Evolutionary conservation across 2,329 filamentous ascomycete species (phyloP).

Genomic region (Trichoderma sp.): DNA sequence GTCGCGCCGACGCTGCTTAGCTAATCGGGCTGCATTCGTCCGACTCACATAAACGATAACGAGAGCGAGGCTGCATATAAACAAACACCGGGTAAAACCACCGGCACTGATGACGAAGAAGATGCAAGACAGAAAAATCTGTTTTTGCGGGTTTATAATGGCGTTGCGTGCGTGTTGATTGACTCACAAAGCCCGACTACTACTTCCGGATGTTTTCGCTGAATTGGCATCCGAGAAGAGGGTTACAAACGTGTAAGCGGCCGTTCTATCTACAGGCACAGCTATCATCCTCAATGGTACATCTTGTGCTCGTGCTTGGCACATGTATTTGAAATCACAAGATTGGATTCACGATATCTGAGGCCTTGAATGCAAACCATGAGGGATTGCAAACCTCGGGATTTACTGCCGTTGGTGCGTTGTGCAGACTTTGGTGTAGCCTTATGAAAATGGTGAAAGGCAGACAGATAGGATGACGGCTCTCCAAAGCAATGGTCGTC

Average conservation of each 20-base stretch:
- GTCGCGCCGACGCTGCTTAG: slow-evolving; percentile 6
- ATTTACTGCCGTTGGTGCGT: not conserved
- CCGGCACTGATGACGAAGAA: not conserved
- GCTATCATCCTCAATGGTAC: not conserved
- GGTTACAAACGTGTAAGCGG: not conserved
- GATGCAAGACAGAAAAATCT: not conserved
- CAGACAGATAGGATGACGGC: not conserved
- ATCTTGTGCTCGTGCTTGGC: not conserved
- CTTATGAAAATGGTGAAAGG: not conserved
- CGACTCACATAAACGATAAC: not conserved
- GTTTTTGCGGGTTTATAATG: not conserved
- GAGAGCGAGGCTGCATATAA: not conserved
- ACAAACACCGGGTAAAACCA: not conserved
- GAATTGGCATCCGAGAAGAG: not conserved
- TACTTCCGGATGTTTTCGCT: not conserved
- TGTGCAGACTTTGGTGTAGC: not conserved
- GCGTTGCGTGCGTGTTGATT: not conserved
- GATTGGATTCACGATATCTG: not conserved
- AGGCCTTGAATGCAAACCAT: not conserved
- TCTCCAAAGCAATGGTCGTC: not conserved
- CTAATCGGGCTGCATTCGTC: not conserved
- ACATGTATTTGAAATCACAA: not conserved
- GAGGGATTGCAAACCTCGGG: not conserved
- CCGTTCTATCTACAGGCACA: not conserved
- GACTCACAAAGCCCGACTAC: too few species aligned